A percentile compares a stretch with the other conserved stretches of the same genome.
phyloP scores from a whole-genome alignment of 179 eudicot species.

The Beta corolliflora region DNA sequence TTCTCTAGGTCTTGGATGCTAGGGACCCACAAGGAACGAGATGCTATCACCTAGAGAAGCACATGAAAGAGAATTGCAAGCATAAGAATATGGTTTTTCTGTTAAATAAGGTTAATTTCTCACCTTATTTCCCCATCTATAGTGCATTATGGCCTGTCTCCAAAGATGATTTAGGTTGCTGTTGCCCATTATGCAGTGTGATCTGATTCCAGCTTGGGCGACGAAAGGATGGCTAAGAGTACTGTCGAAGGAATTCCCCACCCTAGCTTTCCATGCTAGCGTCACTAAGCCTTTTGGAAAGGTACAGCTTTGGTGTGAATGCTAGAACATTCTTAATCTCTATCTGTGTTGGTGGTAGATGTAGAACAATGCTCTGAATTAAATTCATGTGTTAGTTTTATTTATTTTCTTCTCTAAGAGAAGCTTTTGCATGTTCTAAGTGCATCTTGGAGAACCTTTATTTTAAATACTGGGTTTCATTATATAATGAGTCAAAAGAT shows the following conservation, averaged over 20 bases:
- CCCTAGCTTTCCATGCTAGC: conserved; percentile 95
- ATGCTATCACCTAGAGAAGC: conserved; percentile 95
- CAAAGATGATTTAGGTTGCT: conserved; percentile 11
- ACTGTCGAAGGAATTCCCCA: conserved; percentile 80
- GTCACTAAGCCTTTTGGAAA: conserved; percentile 92
- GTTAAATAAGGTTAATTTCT: conserved; percentile 69
- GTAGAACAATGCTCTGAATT: neutral
- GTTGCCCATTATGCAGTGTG: conserved; percentile 46
- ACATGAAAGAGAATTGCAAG: conserved; percentile 82
- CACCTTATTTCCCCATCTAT: neutral
- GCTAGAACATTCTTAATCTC: neutral
- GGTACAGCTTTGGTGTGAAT: conserved; percentile 39
- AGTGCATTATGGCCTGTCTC: neutral
- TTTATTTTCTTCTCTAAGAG: neutral
- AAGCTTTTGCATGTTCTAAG: neutral
- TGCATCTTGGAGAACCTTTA: neutral
- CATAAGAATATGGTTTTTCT: conserved; percentile 91
- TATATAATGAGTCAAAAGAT: neutral
- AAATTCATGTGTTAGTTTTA: neutral
- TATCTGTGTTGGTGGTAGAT: neutral
- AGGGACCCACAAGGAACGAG: conserved; percentile 97
- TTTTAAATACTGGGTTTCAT: neutral
- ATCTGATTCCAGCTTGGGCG: conserved; percentile 94
- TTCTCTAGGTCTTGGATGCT: conserved; percentile 86
- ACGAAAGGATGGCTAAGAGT: conserved; percentile 95